Evolutionary conservation across 2,329 filamentous ascomycete genomes (phyloP), one percentile per base, ranked within the genome.

Genomic region (Arthroderma sp.): DNA sequence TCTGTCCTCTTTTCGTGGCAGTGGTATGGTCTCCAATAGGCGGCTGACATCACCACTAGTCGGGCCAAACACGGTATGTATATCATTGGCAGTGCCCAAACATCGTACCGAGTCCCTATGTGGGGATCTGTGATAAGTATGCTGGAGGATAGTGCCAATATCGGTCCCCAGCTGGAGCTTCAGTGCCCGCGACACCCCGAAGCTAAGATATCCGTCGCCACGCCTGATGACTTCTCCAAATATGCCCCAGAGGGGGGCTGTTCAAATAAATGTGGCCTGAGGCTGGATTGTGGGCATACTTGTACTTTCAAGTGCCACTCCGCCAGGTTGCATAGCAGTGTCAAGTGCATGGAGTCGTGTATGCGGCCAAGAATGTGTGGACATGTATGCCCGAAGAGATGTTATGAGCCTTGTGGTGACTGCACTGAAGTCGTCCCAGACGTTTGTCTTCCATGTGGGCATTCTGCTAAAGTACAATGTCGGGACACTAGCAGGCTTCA

Each of bases 221-320:
- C 61, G 1, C 72, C 78, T 0, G 73, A 79, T 1, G 68, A 83
- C 47, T 83, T 84, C 50, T 47, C 63, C 0, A 68, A 55, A 47
- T 59, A 67, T 46, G 71, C 56, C 0, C 80, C 80, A 0, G 80
- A 84, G 55, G 78, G 78, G 36, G 80, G 80, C 0, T 83, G 79
- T 50, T 55, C 56, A 36, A 54, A 68, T 10, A 58, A 58, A 1
- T 83, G 80, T 48, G 64, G 48, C 4, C 56, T 61, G 29, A 59
- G 62, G 9, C 58, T 73, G 8, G 40, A 48, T 4, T 73, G 70
- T 43, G 70, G 69, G 0, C 69, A 73, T 54, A 46, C 58, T 3
- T 73, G 70, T 49, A 49, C 52, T 6, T 58, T 60, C 29, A 65
- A 63, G 46, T 73, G 70, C 43, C 69, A 73, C 52, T 63, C 68